Evolutionary conservation across 441 rosid genomes (phyloP).

Genomic region (Gossypium schwendimanii): DNA sequence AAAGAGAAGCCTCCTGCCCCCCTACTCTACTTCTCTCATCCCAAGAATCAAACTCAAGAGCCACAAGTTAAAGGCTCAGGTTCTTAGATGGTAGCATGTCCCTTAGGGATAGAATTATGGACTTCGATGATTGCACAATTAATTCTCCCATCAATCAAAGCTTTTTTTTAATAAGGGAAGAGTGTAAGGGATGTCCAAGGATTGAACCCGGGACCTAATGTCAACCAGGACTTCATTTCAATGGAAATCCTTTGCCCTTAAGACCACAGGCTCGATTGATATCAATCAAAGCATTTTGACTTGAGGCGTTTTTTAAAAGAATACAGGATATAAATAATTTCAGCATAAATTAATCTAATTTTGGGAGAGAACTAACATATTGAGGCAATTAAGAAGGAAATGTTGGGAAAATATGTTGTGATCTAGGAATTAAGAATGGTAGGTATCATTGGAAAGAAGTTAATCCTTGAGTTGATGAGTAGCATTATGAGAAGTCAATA

Average conservation of each 20-base stretch:
- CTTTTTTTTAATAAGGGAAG: too few relatives aligned
- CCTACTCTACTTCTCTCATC: background rate
- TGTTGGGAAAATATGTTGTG: background rate
- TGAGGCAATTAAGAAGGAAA: background rate
- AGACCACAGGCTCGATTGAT: too few relatives aligned
- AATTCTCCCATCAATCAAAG: background rate
- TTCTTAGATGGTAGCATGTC: background rate
- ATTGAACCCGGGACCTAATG: too few relatives aligned
- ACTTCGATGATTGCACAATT: background rate
- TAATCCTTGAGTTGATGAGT: background rate
- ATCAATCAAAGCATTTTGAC: background rate
- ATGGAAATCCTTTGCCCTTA: too few relatives aligned
- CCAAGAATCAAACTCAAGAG: background rate
- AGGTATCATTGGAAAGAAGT: background rate
- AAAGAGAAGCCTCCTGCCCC: background rate
- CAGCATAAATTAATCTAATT: background rate
- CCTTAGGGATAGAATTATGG: background rate
- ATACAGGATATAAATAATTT: background rate
- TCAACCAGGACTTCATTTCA: too few relatives aligned
- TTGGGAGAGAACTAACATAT: background rate
- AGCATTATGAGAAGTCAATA: background rate
- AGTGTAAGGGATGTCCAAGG: too few relatives aligned
- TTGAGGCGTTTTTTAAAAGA: background rate
- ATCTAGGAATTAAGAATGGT: background rate
- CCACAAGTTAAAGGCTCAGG: background rate